Base-by-base conservation (phyloP, 345 rosid species). In the Odontarrhena argentea region DNA sequence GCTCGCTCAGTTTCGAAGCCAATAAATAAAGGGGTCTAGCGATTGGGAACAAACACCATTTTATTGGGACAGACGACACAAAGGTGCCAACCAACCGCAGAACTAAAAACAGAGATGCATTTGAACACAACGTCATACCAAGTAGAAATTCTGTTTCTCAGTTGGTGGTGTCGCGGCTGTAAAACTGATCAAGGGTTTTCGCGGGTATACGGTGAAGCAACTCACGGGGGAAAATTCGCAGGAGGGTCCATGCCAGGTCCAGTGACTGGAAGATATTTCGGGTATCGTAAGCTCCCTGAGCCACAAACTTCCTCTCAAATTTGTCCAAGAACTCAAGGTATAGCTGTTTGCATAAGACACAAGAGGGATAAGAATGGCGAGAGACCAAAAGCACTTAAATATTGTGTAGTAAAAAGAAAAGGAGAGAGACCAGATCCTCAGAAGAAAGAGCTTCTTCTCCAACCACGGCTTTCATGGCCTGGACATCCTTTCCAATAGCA, bases 371-470 rank as follows among this genome's bases (percentile, higher is more conserved):
- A 60, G 35, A 32, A 42, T n/a, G 12, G 44, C 6, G 40, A 60
- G 12, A 2, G 65, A 12, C 57, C 15, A 32, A 26, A 56, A 47
- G 18, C 18, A 9, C 13, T 47, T 25, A 50, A 43, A 48, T 18
- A 18, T 6, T 59, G 50, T 63, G 25, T 57, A 7, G 65, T n/a
- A 24, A 36, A 13, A 49, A 26, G 66, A 60, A 61, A 69, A 36
- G 60, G 75, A 46, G 35, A 55, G 61, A 56, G 57, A 92, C 98
- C 98, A 92, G 79, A 66, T 92, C 98, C 83, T 92, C 98, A 3
- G 96, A 87, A 61, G 96, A 92, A 63, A 92, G 96, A 18, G 98
- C 98, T 87, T 92, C 98, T 74, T 89, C 98, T 86, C 98, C 98
- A 12, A 93, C 98, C 77, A 93, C 98, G 55, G 97, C 97, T 79